phyloP scores from a whole-genome alignment of 257 asterid genomes.

The Jasminum sambac region DNA sequence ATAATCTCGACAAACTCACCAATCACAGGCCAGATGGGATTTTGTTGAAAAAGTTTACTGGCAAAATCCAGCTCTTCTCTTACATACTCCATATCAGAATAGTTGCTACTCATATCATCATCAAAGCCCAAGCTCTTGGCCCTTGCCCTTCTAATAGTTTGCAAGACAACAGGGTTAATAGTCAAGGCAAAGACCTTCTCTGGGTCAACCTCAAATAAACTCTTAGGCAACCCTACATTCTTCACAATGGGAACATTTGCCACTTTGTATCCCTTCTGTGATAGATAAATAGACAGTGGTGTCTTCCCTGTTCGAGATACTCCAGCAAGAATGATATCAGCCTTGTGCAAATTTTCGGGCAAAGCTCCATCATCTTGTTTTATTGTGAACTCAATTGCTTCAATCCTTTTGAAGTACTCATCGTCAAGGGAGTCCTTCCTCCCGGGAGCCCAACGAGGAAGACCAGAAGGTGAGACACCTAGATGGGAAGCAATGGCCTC shows the following conservation, averaged over 20 bases:
- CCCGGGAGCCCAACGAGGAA: slow-evolving; percentile 89
- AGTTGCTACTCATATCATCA: slow-evolving; percentile 50
- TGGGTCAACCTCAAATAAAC: slow-evolving; percentile 75
- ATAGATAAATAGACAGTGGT: slow-evolving; percentile 78
- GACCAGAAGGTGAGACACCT: slow-evolving; percentile 89
- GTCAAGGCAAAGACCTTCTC: slow-evolving; percentile 86
- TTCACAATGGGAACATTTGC: slow-evolving; percentile 92
- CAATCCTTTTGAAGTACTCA: slow-evolving; percentile 79
- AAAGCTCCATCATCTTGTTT: slow-evolving; percentile 97
- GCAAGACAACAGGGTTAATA: slow-evolving; percentile 74
- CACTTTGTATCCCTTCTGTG: slow-evolving; percentile 96
- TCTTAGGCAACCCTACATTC: slow-evolving; percentile 60
- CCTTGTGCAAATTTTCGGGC: slow-evolving; percentile 68
- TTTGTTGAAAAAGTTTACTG: slow-evolving; percentile 60
- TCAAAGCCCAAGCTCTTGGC: slow-evolving; percentile 74
- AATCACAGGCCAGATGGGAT: slow-evolving; percentile 95
- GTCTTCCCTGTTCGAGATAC: slow-evolving; percentile 96
- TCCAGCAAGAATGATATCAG: slow-evolving; percentile 81
- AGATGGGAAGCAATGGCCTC: slow-evolving; percentile 83
- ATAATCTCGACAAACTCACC: slow-evolving; percentile 47
- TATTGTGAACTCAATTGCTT: slow-evolving; percentile 92
- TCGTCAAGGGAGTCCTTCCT: slow-evolving; percentile 58
- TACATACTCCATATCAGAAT: slow-evolving; percentile 72
- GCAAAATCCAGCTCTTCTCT: slow-evolving; percentile 74
- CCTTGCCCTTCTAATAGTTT: slow-evolving; percentile 78